Percentiles rank a stretch among this genome's conserved stretches.
Conservation (phyloP, 495 filamentous ascomycete genomes). For the Umbilicaria muhlenbergii region DNA sequence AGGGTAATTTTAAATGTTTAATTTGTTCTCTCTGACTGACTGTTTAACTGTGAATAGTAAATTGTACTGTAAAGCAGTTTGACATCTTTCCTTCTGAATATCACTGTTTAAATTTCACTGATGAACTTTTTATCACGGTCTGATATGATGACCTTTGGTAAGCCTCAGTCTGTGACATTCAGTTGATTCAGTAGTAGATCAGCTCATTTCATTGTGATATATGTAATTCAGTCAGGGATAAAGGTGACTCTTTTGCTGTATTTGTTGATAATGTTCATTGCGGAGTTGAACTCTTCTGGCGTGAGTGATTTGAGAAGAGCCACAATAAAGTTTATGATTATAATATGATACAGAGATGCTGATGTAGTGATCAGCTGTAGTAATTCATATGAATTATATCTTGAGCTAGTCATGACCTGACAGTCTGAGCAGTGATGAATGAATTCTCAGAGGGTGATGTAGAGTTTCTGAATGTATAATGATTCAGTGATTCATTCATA, state of each 20-base stretch:
- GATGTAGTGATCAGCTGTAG: background rate
- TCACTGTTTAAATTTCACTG: background rate
- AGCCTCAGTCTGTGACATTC: background rate
- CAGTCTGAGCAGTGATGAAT: conserved; percentile 5
- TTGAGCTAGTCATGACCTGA: background rate
- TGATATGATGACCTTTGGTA: background rate
- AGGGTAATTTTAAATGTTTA: conserved; percentile 1
- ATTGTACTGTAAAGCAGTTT: conserved; percentile 1
- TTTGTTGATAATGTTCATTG: conserved; percentile 2
- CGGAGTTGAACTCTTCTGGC: background rate
- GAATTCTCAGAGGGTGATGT: background rate
- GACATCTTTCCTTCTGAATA: conserved; percentile 1
- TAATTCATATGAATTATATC: background rate
- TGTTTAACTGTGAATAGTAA: background rate
- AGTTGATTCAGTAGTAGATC: background rate
- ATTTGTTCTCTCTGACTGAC: background rate
- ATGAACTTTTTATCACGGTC: conserved; percentile 3
- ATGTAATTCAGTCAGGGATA: background rate
- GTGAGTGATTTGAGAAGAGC: background rate
- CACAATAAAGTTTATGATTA: conserved; percentile 7
- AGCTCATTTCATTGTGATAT: background rate
- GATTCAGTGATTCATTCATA: background rate
- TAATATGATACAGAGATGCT: conserved; percentile 1
- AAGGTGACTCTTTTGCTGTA: background rate
- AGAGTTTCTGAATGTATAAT: background rate